Base-by-base conservation (phyloP, 2,329 filamentous ascomycete species). In the Xylariaceae sp. region DNA sequence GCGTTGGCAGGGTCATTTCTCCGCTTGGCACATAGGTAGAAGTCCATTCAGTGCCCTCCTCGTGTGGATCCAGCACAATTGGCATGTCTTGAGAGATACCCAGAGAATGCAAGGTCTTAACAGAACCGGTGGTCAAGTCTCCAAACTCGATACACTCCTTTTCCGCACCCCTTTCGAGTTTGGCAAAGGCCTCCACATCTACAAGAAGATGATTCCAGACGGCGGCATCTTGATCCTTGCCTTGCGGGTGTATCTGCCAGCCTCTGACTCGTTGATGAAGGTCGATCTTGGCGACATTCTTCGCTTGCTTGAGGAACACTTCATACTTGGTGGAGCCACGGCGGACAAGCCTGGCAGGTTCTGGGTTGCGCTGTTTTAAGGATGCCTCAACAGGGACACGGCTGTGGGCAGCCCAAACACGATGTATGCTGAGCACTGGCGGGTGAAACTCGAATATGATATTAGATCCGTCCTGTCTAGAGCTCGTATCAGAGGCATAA, bases 361-460 rank as follows among this genome's bases (percentile, higher is more conserved):
- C 71, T 14, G 80, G 79, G 35, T 80, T 76, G 47, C 71, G 78
- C 11, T 83, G 80, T 60, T 85, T 83, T 48, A 86, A 69, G 1
- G 76, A 71, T 60, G 85, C 78, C 35, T 81, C 73, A 43, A 80
- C 73, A 6, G 76, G 73, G 18, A 82, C 69, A 1, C 80, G 78
- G 56, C 76, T 83, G 45, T 76, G 70, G 15, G 78, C 72, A 2
- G 81, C 81, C 66, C 84, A 85, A 1, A 97, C 75, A 58, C 92
- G 90, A 63, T 95, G 83, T 52, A 97, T 76, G 1, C 85, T 89
- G 66, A 96, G 89, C 39, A 96, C 77, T 0, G 89, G 90, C 5
- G 91, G 94, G 61, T 90, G 83, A 38, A 90, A 75, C 69, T 97
- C 94, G 66, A 87, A 95, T 60, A 87, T 75, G 42, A 96, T 71